Evolutionary conservation across 176 grass and related monocot genomes (phyloP).

Genomic region (Oryza punctata): DNA sequence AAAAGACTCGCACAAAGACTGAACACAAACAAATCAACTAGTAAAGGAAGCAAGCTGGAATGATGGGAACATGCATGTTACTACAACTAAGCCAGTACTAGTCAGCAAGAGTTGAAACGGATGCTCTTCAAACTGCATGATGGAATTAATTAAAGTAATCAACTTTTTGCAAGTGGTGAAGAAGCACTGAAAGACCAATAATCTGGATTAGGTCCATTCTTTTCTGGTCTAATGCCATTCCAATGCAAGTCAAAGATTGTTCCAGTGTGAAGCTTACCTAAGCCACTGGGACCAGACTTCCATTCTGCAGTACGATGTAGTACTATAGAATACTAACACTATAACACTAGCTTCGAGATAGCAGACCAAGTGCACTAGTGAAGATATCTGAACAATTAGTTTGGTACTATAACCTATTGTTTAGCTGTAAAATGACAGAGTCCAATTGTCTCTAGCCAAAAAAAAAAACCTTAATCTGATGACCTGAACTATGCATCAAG

Average conservation of each 20-base stretch:
- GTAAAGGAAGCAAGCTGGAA: slow-evolving; percentile 44
- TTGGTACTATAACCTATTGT: neutral
- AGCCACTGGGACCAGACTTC: slow-evolving; percentile 33
- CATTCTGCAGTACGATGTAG: neutral
- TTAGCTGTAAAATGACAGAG: neutral
- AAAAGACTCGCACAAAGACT: neutral
- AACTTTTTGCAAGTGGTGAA: slow-evolving; percentile 31
- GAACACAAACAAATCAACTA: neutral
- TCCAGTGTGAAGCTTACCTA: neutral
- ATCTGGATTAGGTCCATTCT: slow-evolving; percentile 38
- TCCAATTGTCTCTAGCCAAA: neutral
- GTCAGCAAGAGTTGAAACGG: neutral
- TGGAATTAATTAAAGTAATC: neutral
- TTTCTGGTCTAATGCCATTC: slow-evolving; percentile 42
- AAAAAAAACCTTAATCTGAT: neutral
- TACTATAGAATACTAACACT: neutral
- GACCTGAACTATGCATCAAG: slow-evolving; percentile 4
- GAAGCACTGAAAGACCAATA: neutral
- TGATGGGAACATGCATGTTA: slow-evolving; percentile 26
- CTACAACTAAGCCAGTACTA: neutral
- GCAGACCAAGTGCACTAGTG: neutral
- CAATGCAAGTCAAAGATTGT: slow-evolving; percentile 15
- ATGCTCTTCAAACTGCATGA: slow-evolving; percentile 15
- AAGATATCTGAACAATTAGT: neutral
- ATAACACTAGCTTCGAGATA: neutral